phyloP scores from a whole-genome alignment of 805 yeast species.

The Candida pseudoglaebosa region DNA sequence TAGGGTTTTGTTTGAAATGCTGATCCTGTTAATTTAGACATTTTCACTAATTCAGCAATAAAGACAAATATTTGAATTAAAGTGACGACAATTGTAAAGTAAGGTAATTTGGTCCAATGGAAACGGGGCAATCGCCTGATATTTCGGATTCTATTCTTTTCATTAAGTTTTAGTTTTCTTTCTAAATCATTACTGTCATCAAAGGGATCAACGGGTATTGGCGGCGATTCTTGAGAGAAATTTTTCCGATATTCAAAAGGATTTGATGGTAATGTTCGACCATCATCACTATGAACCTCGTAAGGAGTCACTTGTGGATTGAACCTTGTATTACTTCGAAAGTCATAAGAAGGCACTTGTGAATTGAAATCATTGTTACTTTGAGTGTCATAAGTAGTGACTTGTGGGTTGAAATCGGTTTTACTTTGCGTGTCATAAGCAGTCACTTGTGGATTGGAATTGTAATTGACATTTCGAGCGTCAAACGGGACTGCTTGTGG shows the following conservation, averaged over 20 bases:
- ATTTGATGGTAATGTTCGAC: conserved; percentile 1
- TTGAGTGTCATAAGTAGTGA: no score
- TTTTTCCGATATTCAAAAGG: conserved; percentile 3
- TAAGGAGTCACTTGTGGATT: no score
- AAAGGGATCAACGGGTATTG: conserved; percentile 5
- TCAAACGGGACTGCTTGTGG: no score
- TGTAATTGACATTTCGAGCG: no score
- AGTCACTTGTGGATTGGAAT: no score
- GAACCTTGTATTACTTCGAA: no score
- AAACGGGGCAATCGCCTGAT: conserved; percentile 26
- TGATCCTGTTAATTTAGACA: conserved; percentile 58
- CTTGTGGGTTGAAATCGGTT: no score
- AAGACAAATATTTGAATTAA: conserved; percentile 52
- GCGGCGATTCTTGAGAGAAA: conserved; percentile 10
- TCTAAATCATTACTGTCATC: conserved; percentile 10
- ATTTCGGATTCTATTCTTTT: conserved; percentile 21
- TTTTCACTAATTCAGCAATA: conserved; percentile 54
- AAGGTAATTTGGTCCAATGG: conserved; percentile 37
- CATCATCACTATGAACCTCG: no score
- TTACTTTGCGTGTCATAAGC: no score
- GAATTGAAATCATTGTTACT: no score
- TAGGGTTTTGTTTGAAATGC: conserved; percentile 67
- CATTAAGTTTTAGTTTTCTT: conserved; percentile 15
- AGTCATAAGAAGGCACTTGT: no score
- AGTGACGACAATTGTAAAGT: conserved; percentile 39